Conservation (phyloP, 2,329 filamentous ascomycete genomes). For the Penicillium griseofulvum region DNA sequence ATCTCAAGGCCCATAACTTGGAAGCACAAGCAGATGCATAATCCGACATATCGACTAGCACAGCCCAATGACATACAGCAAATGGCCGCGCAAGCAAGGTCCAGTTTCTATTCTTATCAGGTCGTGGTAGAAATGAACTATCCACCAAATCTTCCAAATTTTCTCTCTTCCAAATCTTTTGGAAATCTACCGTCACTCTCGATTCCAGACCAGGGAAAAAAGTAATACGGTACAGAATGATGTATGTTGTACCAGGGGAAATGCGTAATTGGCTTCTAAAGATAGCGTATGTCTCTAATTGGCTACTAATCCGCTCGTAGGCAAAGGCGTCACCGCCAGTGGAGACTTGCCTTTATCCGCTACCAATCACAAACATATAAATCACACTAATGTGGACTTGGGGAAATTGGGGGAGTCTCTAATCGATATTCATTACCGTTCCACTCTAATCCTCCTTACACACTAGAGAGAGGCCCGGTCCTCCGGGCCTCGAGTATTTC, state of each 20-base stretch:
- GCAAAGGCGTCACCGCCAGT: constrained; percentile 12
- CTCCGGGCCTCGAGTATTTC: constrained; percentile 7
- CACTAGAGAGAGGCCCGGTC: not conserved
- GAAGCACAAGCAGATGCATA: constrained; percentile 1
- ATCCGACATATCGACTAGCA: constrained; percentile 19
- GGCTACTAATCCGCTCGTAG: constrained; percentile 10
- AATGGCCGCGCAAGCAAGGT: constrained; percentile 20
- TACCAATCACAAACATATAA: constrained; percentile 14
- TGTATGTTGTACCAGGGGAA: constrained; percentile 14
- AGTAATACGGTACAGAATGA: constrained; percentile 9
- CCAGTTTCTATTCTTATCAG: constrained; percentile 9
- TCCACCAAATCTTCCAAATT: not conserved
- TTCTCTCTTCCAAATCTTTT: too few relatives aligned
- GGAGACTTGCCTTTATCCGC: constrained; percentile 11
- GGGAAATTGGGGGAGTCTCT: constrained; percentile 15
- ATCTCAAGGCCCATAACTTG: not conserved
- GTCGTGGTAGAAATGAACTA: constrained; percentile 1
- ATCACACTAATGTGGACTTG: constrained; percentile 7
- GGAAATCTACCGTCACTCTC: too few relatives aligned
- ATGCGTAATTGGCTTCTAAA: constrained; percentile 27
- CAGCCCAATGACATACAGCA: constrained; percentile 8
- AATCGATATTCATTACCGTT: constrained; percentile 8
- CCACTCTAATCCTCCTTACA: not conserved
- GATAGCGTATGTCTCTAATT: constrained; percentile 21
- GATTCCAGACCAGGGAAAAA: constrained; percentile 7